A percentile compares a stretch with the other conserved stretches of the same genome.
phyloP scores from a whole-genome alignment of 176 grass and related monocot species.

The Bolboschoenus planiculmis region DNA sequence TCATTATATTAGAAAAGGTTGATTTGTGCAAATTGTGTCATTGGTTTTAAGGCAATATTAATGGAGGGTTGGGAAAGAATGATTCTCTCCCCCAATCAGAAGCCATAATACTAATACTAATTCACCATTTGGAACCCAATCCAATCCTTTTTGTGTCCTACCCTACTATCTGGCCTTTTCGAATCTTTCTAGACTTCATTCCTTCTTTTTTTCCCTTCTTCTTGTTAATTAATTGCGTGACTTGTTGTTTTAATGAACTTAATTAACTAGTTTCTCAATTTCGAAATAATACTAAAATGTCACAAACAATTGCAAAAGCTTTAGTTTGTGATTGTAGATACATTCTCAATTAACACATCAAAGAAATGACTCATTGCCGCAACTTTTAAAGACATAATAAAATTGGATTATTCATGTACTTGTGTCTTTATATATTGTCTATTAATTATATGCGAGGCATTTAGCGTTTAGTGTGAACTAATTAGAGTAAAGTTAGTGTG shows the following conservation, averaged over 20 bases:
- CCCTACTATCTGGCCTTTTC: neutral
- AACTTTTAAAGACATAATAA: no score
- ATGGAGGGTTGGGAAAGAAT: slow-evolving; percentile 3
- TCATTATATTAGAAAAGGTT: neutral
- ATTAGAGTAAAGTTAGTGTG: no score
- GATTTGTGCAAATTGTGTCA: neutral
- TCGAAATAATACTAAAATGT: neutral
- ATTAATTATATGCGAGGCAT: no score
- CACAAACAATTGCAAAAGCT: no score
- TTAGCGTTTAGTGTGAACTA: no score
- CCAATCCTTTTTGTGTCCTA: neutral
- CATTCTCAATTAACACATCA: no score
- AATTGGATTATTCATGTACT: no score
- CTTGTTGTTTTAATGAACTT: neutral
- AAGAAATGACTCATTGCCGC: no score
- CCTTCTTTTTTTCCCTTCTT: neutral
- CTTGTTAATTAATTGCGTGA: neutral
- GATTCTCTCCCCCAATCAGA: slow-evolving; percentile 4
- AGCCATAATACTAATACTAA: neutral
- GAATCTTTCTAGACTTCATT: neutral
- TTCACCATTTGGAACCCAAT: neutral
- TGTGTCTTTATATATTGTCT: no score
- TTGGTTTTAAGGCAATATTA: neutral
- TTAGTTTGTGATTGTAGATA: no score
- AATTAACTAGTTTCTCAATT: neutral